Evolutionary conservation across 2,329 filamentous ascomycete genomes (phyloP).

Genomic region (Phyllosticta citribraziliensis): DNA sequence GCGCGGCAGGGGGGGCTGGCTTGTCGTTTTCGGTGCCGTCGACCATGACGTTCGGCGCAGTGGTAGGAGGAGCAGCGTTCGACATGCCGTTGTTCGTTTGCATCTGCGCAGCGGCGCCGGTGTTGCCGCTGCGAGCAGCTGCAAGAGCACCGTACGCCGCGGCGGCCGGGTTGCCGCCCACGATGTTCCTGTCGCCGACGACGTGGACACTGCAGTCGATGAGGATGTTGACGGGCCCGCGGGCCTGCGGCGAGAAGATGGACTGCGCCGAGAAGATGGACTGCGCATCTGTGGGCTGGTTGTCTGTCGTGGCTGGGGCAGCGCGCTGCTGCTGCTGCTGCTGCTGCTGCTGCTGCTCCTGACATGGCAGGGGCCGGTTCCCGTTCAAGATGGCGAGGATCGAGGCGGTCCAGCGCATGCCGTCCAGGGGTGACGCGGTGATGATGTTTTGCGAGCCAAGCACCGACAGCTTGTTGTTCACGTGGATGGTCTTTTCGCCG

Average conservation of each 20-base stretch:
- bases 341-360: background rate
- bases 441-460: slow-evolving; percentile 42
- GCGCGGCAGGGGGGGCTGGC: no score
- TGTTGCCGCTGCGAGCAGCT: background rate
- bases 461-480: background rate
- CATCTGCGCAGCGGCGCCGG: background rate
- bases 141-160: background rate
- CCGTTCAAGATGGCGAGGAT: slow-evolving; percentile 36
- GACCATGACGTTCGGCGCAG: no score
- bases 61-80: no score
- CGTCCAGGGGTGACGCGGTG: slow-evolving; percentile 33
- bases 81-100: background rate
- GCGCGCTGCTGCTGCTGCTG: background rate
- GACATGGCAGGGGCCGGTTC: slow-evolving; percentile 16
- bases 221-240: slow-evolving; percentile 3
- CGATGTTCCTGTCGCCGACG: slow-evolving; percentile 35
- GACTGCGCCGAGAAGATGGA: background rate
- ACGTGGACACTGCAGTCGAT: slow-evolving; percentile 17
- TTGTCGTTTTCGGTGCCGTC: no score
- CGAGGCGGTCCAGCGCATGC: slow-evolving; percentile 34
- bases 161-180: background rate
- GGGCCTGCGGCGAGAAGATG: background rate
- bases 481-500: slow-evolving; percentile 36
- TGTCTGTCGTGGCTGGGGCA: background rate
- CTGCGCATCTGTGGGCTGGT: background rate